Evolutionary conservation across 495 filamentous ascomycete genomes (phyloP), one percentile per base, ranked within the genome.

Genomic region (Letharia lupina): DNA sequence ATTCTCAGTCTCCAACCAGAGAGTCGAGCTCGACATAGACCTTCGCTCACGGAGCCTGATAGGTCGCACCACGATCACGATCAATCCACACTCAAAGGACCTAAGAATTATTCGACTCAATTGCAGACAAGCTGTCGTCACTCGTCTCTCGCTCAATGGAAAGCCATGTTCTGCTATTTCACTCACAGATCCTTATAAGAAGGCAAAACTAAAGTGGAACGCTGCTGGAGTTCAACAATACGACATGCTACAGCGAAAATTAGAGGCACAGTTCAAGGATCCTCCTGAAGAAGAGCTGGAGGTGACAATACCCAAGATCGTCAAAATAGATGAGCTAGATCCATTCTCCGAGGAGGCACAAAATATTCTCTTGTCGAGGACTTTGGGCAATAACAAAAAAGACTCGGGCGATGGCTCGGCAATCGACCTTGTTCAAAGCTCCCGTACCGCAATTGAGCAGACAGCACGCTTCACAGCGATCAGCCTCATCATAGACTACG

Each of bases 21-120:
- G 87, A 73, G 86, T 98, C 62, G 87, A 92, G 67, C 79, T 98
- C 62, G 93, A 98, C 65, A 81, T 98, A 68, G 86, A 97, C 75
- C 91, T 98, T 70, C 79, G 80, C 59, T 83, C 81, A 35, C 87
- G 87, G 72, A 86, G 81, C 72, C 73, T 98, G 70, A 88, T 82
- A 70, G 94, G 94, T 42, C 88, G 84, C 68, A 89, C 89, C 13
- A 89, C 90, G 61, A 89, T 98, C 67, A 85, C 87, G 2, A 83
- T 97, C 54, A 83, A 89, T 66, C 88, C 89, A 16, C 83, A 86
- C 41, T 75, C 78, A 50, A 83, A 84, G 58, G 83, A 90, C 12
- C 78, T 96, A 39, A 80, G 81, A 50, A 81, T 79, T n/a, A 84
- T 98, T 39, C 81, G 78, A 40, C 81, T 98, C 68, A 90, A 96